Conservation (phyloP, 192 early-diverging fungal genomes). For the Spizellomyces punctatus region DNA sequence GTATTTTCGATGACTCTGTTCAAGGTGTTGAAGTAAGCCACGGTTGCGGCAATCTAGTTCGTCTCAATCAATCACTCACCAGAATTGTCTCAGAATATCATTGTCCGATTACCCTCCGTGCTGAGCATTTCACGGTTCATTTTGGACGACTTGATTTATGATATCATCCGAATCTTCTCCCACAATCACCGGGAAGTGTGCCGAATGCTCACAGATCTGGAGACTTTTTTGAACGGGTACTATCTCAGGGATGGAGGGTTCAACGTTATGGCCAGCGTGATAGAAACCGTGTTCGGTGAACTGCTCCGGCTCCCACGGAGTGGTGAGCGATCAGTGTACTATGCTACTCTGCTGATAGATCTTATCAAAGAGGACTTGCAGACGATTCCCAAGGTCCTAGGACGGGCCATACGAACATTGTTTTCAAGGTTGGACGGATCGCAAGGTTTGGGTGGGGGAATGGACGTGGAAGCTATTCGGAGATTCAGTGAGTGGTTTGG, state of each 20-base stretch:
- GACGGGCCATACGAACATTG: conserved; percentile 62
- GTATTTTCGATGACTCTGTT: conserved; percentile 52
- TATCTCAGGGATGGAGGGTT: conserved; percentile 48
- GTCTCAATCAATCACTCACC: neutral
- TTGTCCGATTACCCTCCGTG: conserved; percentile 41
- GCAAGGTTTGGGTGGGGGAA: conserved; percentile 37
- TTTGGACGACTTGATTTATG: conserved; percentile 77
- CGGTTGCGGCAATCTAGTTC: neutral
- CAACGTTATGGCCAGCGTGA: conserved; percentile 52
- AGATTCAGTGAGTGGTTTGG: conserved; percentile 88
- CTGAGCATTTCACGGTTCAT: conserved; percentile 63
- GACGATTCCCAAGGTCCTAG: conserved; percentile 67
- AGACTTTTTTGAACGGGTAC: conserved; percentile 29
- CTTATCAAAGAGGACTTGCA: conserved; percentile 64
- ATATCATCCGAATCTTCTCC: conserved; percentile 81
- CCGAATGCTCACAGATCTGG: conserved; percentile 66
- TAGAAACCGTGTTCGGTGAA: conserved; percentile 60
- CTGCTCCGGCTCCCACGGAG: conserved; percentile 62
- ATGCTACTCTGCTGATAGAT: conserved; percentile 72
- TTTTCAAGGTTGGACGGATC: conserved; percentile 61
- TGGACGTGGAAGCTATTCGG: conserved; percentile 87
- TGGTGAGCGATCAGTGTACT: conserved; percentile 59
- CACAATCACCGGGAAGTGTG: conserved; percentile 92
- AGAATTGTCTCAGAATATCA: conserved; percentile 23
- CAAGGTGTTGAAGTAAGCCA: conserved; percentile 31